Conservation (phyloP, 1,139 yeast species). For the Kluyveromyces sp. region DNA sequence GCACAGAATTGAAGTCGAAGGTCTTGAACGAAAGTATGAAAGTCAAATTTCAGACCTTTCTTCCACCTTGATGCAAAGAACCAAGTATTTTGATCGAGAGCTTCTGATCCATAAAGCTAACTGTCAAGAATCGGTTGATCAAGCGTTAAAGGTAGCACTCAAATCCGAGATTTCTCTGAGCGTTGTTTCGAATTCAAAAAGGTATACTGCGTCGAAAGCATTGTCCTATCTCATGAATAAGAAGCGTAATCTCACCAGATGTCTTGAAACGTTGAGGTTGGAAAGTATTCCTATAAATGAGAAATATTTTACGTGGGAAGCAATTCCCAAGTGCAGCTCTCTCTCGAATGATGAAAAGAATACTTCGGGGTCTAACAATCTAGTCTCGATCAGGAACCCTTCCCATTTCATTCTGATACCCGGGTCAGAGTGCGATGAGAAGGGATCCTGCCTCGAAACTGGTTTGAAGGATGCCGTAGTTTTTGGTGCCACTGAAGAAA, state of each 20-base stretch:
- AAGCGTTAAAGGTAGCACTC: constrained; percentile 6
- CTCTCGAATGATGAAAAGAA: background rate
- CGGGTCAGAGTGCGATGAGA: constrained; percentile 1
- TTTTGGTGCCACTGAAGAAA: background rate
- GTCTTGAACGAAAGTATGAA: background rate
- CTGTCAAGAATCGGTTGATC: constrained; percentile 6
- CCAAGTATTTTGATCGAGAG: constrained; percentile 4
- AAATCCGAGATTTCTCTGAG: constrained; percentile 4
- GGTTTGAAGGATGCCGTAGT: background rate
- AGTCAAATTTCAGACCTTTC: background rate
- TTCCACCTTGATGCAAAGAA: background rate
- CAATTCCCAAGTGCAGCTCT: constrained; percentile 5
- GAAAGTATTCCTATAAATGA: constrained; percentile 7
- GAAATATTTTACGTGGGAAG: constrained; percentile 7
- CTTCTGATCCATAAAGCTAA: constrained; percentile 3
- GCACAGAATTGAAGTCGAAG: background rate
- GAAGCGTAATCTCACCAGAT: constrained; percentile 1
- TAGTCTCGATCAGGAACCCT: constrained; percentile 5
- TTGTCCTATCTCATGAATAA: constrained; percentile 6
- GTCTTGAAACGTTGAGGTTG: constrained; percentile 3
- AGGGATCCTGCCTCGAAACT: background rate
- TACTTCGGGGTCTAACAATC: background rate
- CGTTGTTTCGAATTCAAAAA: background rate
- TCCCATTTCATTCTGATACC: constrained; percentile 3
- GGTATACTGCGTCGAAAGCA: constrained; percentile 3